Base-by-base conservation (phyloP, 2,329 filamentous ascomycete species). In the Verticillium klebahnii region DNA sequence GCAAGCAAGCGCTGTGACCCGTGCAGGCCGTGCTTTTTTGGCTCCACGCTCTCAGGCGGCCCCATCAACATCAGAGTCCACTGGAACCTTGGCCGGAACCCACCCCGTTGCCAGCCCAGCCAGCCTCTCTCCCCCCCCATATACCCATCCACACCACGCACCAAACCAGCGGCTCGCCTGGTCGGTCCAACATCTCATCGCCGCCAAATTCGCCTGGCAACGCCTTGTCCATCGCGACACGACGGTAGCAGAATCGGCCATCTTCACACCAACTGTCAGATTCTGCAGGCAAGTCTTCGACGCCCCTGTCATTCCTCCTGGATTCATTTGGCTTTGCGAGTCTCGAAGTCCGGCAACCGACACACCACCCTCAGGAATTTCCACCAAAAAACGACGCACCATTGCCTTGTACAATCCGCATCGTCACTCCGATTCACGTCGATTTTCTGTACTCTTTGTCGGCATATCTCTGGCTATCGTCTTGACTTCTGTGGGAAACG, bases 361-460 rank as follows among this genome's bases (percentile, higher is more conserved):
- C 63, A 52, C 50, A 59, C 60, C 63, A 63, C 63, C 52, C 58
- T 64, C 59, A 63, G 63, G 61, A 64, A 64, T 64, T 63, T 61
- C 61, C 59, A 57, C 58, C 39, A 36, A 3, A 36, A 36, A 36
- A 36, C 34, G 34, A 36, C 34, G 34, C 34, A 36, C 12, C 34
- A 36, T 11, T 36, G 9, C 14, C 14, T 36, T 36, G 34, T 36
- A 36, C 59, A 50, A 58, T 56, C 56, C 52, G 23, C 59, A 59
- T 54, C 50, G 50, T 11, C 29, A 29, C 25, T 29, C 25, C 50
- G 50, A 54, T 19, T 3, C 17, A 54, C 50, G 2, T 36, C 14
- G 34, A 36, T 14, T 36, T 36, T 11, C 34, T 36, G 34, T 36
- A 1, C 7, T 11, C 34, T 36, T 36, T 8, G 12, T 36, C 34